Conservation (phyloP, 306 rosid species). For the Abrus pulchellus region DNA sequence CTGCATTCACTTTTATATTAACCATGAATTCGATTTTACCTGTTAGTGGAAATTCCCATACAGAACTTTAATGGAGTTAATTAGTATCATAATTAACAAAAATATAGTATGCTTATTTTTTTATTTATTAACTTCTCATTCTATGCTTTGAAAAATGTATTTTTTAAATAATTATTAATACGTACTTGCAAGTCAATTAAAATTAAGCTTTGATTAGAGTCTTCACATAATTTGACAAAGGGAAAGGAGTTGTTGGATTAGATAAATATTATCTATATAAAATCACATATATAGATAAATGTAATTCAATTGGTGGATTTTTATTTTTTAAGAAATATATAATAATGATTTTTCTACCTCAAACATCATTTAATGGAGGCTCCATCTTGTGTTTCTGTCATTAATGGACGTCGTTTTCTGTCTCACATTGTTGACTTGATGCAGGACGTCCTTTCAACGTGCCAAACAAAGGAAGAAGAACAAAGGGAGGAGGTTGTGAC, state of each 20-base stretch:
- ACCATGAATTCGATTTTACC: neutral
- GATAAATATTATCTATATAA: neutral
- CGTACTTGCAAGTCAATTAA: neutral
- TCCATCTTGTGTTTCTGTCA: conserved; percentile 18
- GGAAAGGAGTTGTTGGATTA: neutral
- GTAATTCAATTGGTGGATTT: neutral
- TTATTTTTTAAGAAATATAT: neutral
- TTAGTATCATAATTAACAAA: neutral
- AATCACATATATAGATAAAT: neutral
- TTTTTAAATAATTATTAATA: neutral
- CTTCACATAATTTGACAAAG: neutral
- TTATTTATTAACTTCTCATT: too few species aligned
- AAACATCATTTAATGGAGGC: neutral
- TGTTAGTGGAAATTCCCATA: neutral
- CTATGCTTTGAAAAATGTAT: neutral
- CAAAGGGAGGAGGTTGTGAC: conserved; percentile 34
- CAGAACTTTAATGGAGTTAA: neutral
- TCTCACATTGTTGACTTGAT: conserved; percentile 19
- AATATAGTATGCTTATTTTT: too few species aligned
- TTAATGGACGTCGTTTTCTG: conserved; percentile 1
- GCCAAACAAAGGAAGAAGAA: neutral
- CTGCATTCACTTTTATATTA: neutral
- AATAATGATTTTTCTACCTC: neutral
- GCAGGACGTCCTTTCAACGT: conserved; percentile 57
- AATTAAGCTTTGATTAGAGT: neutral